Base-by-base conservation (phyloP, 2,329 filamentous ascomycete species). In the Pyrenophora seminiperda region DNA sequence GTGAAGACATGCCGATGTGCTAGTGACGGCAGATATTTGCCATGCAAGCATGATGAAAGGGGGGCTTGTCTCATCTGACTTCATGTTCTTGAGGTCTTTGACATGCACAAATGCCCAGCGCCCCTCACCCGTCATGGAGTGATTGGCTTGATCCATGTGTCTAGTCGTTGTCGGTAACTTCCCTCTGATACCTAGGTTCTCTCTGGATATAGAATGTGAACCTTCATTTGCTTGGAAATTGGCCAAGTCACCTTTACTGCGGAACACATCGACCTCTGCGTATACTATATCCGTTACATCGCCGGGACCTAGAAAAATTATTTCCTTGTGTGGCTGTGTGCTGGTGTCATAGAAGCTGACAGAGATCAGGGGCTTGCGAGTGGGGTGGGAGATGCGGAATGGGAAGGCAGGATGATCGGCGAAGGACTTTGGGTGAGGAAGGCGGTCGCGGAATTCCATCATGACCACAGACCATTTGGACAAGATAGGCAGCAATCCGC, bases 211-310 rank as follows among this genome's bases (percentile, higher is more conserved):
- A 22, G 7, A 22, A 4, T 22, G 4, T n/a, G 19, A 33, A 20
- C 10, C 4, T 20, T 32, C 13, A 13, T 36, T 17, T 9, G 31
- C 15, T 30, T 46, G 30, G 17, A 41, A 42, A 13, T 31, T 17
- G 5, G 19, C 24, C 5, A 17, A 2, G 11, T 50, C 20, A 20
- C 44, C 24, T 15, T 43, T 36, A 41, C 41, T 33, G 1, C 38
- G 20, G 39, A 67, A 66, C 2, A 56, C 52, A 30, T 68, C 62
- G 29, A 68, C 61, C 44, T 65, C 62, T 27, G 50, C 52, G 34
- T 65, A 67, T 4, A 32, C 50, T 3, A 64, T 39, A 13, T 50
- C 41, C 3, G 39, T 53, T 1, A 41, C 54, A 31, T 67, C 58
- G 1, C 51, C 55, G 1, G 55, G 59, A 2, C 61, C 62, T 11